Evolutionary conservation across 2,329 filamentous ascomycete genomes (phyloP).

Genomic region (Chrysosphaeria jannelii): DNA sequence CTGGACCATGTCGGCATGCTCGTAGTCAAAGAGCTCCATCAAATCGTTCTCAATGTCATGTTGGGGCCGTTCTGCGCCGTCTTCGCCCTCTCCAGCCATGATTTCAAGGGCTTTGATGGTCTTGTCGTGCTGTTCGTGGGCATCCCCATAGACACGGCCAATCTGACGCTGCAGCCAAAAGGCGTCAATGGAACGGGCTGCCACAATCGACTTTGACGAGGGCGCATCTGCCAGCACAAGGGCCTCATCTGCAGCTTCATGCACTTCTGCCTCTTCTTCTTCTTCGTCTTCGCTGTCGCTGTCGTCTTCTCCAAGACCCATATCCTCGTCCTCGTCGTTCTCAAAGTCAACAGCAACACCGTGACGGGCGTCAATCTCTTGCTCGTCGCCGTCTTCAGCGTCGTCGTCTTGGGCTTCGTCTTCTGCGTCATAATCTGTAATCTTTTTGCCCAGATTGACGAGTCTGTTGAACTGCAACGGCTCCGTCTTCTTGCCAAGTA

Average conservation of each 20-base stretch:
- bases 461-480: conserved; percentile 91
- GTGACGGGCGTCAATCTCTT: conserved; percentile 70
- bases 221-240: conserved; percentile 15
- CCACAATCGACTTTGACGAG: conserved; percentile 30
- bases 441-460: conserved; percentile 90
- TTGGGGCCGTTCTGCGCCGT: conserved; percentile 55
- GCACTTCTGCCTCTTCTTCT: conserved; percentile 16
- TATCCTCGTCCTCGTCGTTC: conserved; percentile 58
- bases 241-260: conserved; percentile 14
- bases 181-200: conserved; percentile 76
- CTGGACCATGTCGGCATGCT: conserved; percentile 75
- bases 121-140: conserved; percentile 81
- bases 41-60: conserved; percentile 93
- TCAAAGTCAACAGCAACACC: conserved; percentile 96
- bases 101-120: conserved; percentile 60
- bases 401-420: conserved; percentile 96
- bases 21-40: conserved; percentile 95
- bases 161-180: conserved; percentile 94
- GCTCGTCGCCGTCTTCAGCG: conserved; percentile 38
- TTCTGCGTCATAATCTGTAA: conserved; percentile 91
- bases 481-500: conserved; percentile 53
- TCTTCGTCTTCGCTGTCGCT: conserved; percentile 35
- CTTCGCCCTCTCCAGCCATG: conserved; percentile 43
- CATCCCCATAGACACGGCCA: conserved; percentile 62
- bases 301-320: conserved; percentile 48